Evolutionary conservation across 768 basidiomycete species (phyloP).

Genomic region (Sutorius australiensis): DNA sequence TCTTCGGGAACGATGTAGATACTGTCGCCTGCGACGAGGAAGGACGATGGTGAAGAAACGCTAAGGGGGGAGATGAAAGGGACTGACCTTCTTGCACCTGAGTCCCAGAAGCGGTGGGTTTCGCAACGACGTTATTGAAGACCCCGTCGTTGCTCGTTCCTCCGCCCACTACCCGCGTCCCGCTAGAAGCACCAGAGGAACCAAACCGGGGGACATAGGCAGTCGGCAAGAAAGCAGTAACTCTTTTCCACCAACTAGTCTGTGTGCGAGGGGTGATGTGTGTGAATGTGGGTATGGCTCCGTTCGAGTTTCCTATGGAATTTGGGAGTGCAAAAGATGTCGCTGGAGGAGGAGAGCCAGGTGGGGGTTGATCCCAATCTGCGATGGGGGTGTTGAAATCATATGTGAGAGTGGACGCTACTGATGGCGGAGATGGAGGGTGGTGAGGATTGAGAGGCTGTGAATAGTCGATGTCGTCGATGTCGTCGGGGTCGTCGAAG

Average conservation of each 20-base stretch:
- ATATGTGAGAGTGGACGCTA: conserved; percentile 45
- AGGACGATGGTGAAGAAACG: neutral
- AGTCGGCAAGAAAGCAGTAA: conserved; percentile 53
- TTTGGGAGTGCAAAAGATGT: conserved; percentile 66
- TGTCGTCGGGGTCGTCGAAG: conserved; percentile 76
- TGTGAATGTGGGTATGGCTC: conserved; percentile 53
- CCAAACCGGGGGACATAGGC: conserved; percentile 45
- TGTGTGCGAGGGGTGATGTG: conserved; percentile 22
- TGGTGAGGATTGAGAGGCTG: conserved; percentile 47
- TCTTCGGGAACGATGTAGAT: conserved; percentile 82
- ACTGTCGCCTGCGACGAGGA: conserved; percentile 52
- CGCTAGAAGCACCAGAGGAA: conserved; percentile 35
- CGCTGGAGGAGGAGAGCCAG: conserved; percentile 71
- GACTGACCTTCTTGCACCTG: conserved; percentile 52
- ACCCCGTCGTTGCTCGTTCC: conserved; percentile 84
- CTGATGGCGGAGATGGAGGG: conserved; percentile 27
- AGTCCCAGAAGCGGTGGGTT: conserved; percentile 56
- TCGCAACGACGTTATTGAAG: conserved; percentile 93
- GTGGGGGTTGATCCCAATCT: conserved; percentile 80
- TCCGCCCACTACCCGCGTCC: conserved; percentile 45
- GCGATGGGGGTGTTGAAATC: conserved; percentile 66
- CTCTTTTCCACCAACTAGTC: conserved; percentile 53
- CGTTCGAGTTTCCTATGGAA: conserved; percentile 71
- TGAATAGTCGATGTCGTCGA: conserved; percentile 44
- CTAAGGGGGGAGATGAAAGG: neutral